Evolutionary conservation across 495 filamentous ascomycete species (phyloP), one percentile per base, ranked within the genome.

Genomic region (Penicillium odoratum): DNA sequence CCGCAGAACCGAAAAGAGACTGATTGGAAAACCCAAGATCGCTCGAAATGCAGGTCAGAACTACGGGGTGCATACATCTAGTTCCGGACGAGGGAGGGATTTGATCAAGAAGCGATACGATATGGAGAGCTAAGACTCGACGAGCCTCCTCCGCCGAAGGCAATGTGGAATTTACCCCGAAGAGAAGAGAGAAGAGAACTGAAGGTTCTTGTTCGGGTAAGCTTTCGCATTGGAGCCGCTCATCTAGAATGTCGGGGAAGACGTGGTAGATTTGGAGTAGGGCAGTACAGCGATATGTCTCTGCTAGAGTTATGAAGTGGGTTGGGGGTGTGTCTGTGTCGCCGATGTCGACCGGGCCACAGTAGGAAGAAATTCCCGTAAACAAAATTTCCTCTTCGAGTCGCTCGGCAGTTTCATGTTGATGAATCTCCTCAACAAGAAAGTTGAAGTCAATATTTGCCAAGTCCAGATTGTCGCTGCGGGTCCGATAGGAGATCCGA

Each of bases 251-350:
- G 4, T 63, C 57, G 38, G 62, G 65, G 46, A 65, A 68, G 36
- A 68, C 65, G 15, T 65, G 65, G 13, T 68, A 68, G 13, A 68
- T 68, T 54, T 68, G 65, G 6, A 68, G 56, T 7, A 68, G 57
- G 3, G 62, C 63, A 7, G 62, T 56, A 26, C 65, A 68, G 30
- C 65, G 65, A 52, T 68, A 68, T 43, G 57, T 57, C 30, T 68
- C 65, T 25, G 65, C 65, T 15, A 68, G 30, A 10, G 60, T 65
- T 9, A 68, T 64, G 34, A 68, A 68, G 47, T 68, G 65, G 1
- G 65, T 60, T 7, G 65, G 65, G 7, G 65, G 65, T 1, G 65
- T 65, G 46, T 68, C 61, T 15, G 62, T 61, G 34, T 68, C 65
- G 8, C 65, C 65, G 9, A 60, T 61, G 10, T 68, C 65, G 16